These are phyloP conservation scores for Tetrahymena malaccensis DNA, from an alignment of 73 alveolate genomes.

Conservation along the genomic window DNA sequence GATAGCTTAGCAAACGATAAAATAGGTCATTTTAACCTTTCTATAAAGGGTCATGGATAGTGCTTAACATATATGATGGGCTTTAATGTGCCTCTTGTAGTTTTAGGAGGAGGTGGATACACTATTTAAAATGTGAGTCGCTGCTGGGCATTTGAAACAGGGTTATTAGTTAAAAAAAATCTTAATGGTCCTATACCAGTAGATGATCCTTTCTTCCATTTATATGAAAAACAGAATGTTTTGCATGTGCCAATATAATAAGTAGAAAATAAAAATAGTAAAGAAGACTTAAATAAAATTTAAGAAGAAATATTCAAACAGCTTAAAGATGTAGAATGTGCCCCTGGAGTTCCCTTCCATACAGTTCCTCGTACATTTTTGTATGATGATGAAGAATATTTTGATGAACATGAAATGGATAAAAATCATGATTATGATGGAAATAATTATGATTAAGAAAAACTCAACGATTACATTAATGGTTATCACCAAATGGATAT, in stretches of 20 bases:
- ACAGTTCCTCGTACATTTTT: constrained; percentile 36
- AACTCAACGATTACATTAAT: not conserved
- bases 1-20: constrained; percentile 93
- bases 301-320: constrained; percentile 6
- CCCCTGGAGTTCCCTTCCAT: constrained; percentile 47
- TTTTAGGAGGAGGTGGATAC: constrained; percentile 98
- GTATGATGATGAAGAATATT: not conserved
- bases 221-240: constrained; percentile 2
- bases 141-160: constrained; percentile 98
- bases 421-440: not conserved
- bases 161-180: constrained; percentile 30
- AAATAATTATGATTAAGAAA: not conserved
- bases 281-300: constrained; percentile 32
- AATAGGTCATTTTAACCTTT: constrained; percentile 89
- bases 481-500: not conserved
- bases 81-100: constrained; percentile 92
- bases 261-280: constrained; percentile 35
- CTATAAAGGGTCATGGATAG: constrained; percentile 94
- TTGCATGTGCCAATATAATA: constrained; percentile 19
- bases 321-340: constrained; percentile 9
- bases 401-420: not conserved
- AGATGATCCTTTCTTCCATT: constrained; percentile 23
- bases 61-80: constrained; percentile 81
- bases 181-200: constrained; percentile 23
- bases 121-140: constrained; percentile 94